A percentile compares a stretch with the other conserved stretches of the same genome.
Conservation (phyloP, 805 yeast species). For the Lipomyces chichibuensis region DNA sequence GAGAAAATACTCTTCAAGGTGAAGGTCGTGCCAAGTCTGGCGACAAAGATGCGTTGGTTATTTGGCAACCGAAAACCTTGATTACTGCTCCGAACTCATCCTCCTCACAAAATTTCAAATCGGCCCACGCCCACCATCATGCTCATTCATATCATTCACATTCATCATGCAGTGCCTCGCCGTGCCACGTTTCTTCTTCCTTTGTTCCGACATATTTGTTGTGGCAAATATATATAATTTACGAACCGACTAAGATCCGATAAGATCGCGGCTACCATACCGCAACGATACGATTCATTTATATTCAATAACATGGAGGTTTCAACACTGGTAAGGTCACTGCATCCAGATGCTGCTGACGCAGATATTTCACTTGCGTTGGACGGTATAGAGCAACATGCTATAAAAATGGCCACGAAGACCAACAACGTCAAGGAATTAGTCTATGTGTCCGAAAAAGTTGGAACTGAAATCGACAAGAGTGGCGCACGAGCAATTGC, state of each 20-base stretch:
- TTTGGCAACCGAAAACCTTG: too few relatives aligned
- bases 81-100: neutral
- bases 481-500: neutral
- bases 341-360: neutral
- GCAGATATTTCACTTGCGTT: neutral
- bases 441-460: neutral
- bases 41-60: neutral
- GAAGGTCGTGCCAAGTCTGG: neutral
- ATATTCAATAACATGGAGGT: neutral
- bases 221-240: neutral
- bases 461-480: neutral
- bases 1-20: neutral
- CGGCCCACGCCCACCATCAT: neutral
- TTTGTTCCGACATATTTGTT: neutral
- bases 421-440: neutral
- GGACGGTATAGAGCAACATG: neutral
- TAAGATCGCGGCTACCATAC: neutral
- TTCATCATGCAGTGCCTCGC: neutral
- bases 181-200: neutral
- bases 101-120: neutral
- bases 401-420: neutral
- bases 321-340: neutral
- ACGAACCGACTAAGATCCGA: neutral
- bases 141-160: neutral
- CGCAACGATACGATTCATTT: neutral